These are phyloP conservation scores for Termitomyces bulborhizus DNA, from an alignment of 768 basidiomycete genomes.

Conservation along the genomic window DNA sequence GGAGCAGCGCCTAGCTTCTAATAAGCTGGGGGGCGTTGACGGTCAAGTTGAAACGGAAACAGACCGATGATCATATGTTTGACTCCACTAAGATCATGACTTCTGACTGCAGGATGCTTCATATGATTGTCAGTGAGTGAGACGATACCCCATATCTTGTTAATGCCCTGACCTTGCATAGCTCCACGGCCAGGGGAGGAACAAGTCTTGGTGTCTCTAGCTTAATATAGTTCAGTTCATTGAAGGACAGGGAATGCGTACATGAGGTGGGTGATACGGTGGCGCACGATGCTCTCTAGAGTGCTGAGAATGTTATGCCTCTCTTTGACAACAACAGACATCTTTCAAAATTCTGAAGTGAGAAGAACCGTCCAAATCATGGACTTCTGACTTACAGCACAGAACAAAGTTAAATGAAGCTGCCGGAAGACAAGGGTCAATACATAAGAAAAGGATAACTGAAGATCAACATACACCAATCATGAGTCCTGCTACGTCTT, in stretches of 20 bases:
- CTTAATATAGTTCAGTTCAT: background rate
- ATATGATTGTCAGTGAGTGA: background rate
- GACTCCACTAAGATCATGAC: slow-evolving; percentile 33
- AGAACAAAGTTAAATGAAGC: slow-evolving; percentile 53
- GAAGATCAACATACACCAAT: slow-evolving; percentile 34
- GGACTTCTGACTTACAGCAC: slow-evolving; percentile 29
- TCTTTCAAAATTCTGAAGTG: slow-evolving; percentile 24
- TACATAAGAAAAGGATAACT: slow-evolving; percentile 6
- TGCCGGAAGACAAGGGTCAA: slow-evolving; percentile 16
- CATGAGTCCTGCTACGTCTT: slow-evolving; percentile 40
- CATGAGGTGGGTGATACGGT: slow-evolving; percentile 41
- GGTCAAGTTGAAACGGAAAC: slow-evolving; percentile 16
- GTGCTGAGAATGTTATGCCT: slow-evolving; percentile 40
- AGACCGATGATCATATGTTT: slow-evolving; percentile 35
- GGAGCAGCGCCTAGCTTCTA: slow-evolving; percentile 49
- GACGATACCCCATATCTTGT: background rate
- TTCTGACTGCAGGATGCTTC: slow-evolving; percentile 38
- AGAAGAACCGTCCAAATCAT: background rate
- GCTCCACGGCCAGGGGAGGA: slow-evolving; percentile 40
- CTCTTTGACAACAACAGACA: slow-evolving; percentile 40
- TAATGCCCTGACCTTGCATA: slow-evolving; percentile 38
- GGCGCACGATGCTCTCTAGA: slow-evolving; percentile 37
- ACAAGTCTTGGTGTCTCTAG: slow-evolving; percentile 27
- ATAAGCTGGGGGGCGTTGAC: background rate
- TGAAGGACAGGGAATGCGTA: background rate